Evolutionary conservation across 176 grass and related monocot species (phyloP).

Genomic region (Neostapfia colusana): DNA sequence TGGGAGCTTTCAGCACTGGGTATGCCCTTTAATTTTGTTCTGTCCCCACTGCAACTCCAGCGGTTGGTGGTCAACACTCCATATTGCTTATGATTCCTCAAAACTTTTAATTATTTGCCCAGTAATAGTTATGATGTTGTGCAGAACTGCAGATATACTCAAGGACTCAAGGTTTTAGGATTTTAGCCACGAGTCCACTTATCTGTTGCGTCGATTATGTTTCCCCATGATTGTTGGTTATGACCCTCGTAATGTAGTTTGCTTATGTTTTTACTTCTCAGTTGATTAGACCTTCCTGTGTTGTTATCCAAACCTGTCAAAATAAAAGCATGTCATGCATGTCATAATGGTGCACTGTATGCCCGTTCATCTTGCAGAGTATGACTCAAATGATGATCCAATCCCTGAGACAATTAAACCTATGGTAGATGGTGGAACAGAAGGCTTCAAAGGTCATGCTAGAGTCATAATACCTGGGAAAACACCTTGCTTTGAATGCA

Average conservation of each 20-base stretch:
- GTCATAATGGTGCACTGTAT: slow-evolving; percentile 18
- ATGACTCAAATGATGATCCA: slow-evolving; percentile 76
- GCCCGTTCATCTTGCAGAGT: slow-evolving; percentile 58
- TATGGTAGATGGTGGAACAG: slow-evolving; percentile 98
- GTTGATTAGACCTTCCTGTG: not conserved
- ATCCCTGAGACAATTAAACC: slow-evolving; percentile 69
- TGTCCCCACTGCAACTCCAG: not conserved
- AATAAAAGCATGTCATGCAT: slow-evolving; percentile 9
- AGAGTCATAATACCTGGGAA: slow-evolving; percentile 89
- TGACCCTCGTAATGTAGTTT: not conserved
- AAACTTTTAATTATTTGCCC: not conserved
- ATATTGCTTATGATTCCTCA: not conserved
- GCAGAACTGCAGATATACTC: not conserved
- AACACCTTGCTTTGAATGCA: slow-evolving; percentile 98
- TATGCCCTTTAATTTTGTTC: too few relatives aligned
- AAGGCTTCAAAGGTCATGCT: slow-evolving; percentile 95
- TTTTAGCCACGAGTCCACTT: slow-evolving; percentile 10
- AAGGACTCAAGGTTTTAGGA: too few relatives aligned
- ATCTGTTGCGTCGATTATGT: slow-evolving; percentile 7
- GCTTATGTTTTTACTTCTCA: slow-evolving; percentile 22
- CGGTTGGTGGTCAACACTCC: not conserved
- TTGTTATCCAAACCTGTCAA: slow-evolving; percentile 2
- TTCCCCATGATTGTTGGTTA: not conserved
- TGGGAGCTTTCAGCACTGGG: too few relatives aligned
- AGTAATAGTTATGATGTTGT: not conserved